Percentiles rank a stretch among this genome's conserved stretches.
Conservation (phyloP, 2,329 filamentous ascomycete genomes). For the Albophoma yamanashiensis region DNA sequence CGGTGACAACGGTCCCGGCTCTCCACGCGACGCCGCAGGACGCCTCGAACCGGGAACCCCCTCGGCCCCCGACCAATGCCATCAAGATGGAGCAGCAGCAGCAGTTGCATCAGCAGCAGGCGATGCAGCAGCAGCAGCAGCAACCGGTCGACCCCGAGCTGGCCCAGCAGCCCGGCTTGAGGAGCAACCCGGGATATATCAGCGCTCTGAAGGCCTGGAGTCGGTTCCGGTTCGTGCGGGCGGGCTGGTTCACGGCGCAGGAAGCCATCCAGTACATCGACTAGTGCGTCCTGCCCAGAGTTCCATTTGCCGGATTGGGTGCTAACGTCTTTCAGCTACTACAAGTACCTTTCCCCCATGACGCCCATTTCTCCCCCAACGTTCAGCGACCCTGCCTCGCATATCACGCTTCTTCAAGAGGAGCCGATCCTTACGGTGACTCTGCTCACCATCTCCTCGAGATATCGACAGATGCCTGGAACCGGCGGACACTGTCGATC, state of each 20-base stretch:
- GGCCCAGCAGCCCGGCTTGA: constrained; percentile 30
- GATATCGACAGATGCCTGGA: constrained; percentile 71
- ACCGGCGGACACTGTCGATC: constrained; percentile 75
- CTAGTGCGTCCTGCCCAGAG: constrained; percentile 48
- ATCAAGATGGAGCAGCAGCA: constrained; percentile 4
- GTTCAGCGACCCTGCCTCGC: constrained; percentile 71
- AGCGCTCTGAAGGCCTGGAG: constrained; percentile 82
- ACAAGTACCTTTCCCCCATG: constrained; percentile 79
- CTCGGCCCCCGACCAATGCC: constrained; percentile 6
- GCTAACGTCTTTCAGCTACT: constrained; percentile 53
- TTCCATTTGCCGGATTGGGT: background rate
- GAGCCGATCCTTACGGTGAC: constrained; percentile 91
- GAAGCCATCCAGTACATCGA: constrained; percentile 91
- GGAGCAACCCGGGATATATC: constrained; percentile 44
- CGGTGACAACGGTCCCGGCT: constrained; percentile 9
- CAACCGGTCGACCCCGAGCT: constrained; percentile 34
- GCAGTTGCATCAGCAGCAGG: background rate
- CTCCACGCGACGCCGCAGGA: constrained; percentile 8
- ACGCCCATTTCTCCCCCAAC: constrained; percentile 91
- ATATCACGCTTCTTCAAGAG: constrained; percentile 70
- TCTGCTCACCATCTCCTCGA: constrained; percentile 79
- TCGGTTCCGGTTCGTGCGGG: constrained; percentile 86
- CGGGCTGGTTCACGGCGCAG: constrained; percentile 89
- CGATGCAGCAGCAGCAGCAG: constrained; percentile 9
- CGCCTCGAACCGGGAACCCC: background rate